Evolutionary conservation across 371 early-diverging fungal genomes (phyloP).

Genomic region (Zychaea mexicana): DNA sequence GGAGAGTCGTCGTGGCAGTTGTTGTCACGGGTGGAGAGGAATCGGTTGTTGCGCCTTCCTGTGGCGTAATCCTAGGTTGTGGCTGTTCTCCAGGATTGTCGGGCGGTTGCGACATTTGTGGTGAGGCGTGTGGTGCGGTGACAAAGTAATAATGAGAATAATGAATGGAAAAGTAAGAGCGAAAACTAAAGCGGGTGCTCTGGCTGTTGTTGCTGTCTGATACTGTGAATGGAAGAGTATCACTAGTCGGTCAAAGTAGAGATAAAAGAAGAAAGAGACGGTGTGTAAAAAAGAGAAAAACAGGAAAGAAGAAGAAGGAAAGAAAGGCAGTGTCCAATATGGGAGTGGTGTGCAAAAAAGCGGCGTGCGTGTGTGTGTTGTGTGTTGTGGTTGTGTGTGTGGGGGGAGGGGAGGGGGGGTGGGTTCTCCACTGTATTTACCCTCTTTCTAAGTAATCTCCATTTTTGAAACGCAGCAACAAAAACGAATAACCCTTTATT

Average conservation of each 20-base stretch:
- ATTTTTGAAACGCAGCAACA: not conserved
- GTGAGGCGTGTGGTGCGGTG: not conserved
- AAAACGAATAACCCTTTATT: too few species aligned
- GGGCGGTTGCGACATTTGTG: conserved; percentile 7
- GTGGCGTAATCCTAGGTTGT: not conserved
- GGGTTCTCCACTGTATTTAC: too few species aligned
- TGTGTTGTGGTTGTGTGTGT: too few species aligned
- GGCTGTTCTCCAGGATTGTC: conserved; percentile 10
- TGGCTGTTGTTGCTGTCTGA: not conserved
- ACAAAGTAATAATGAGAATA: conserved; percentile 11
- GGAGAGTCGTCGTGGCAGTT: not conserved
- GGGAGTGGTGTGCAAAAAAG: too few species aligned
- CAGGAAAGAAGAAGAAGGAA: not conserved
- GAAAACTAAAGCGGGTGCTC: not conserved
- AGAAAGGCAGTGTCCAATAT: too few species aligned
- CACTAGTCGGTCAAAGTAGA: not conserved
- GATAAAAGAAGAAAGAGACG: not conserved
- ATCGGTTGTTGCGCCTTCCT: not conserved
- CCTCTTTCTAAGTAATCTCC: too few species aligned
- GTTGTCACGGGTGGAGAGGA: not conserved
- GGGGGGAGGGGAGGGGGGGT: not conserved
- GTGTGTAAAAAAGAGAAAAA: not conserved
- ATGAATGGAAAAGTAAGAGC: not conserved
- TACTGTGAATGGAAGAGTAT: not conserved
- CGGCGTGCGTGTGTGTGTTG: too few species aligned